Conservation (phyloP, 441 rosid species). For the Biscutella laevigata region DNA sequence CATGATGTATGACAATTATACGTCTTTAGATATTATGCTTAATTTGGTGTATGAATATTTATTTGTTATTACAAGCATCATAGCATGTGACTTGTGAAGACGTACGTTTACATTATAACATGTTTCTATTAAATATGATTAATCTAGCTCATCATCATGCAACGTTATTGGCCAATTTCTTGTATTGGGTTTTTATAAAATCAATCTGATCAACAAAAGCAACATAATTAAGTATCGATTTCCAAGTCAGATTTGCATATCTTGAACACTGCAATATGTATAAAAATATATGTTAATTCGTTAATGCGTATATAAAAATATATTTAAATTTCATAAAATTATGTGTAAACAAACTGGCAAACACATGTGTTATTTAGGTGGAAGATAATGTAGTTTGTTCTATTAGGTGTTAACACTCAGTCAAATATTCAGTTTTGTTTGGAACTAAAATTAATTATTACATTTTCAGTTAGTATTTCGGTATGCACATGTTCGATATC, state of each 20-base stretch:
- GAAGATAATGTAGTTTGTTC: conserved; percentile 25
- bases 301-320: not conserved
- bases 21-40: conserved; percentile 17
- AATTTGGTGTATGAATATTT: conserved; percentile 24
- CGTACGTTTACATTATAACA: conserved; percentile 24
- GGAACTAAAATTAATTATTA: not conserved
- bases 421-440: conserved; percentile 17
- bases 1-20: conserved; percentile 19
- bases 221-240: too few species aligned
- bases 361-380: conserved; percentile 25
- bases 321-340: not conserved
- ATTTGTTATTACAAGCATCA: conserved; percentile 11
- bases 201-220: too few species aligned
- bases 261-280: too few species aligned
- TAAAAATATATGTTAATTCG: not conserved
- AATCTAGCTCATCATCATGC: conserved; percentile 22
- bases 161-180: conserved; percentile 16
- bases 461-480: conserved; percentile 3
- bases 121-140: conserved; percentile 15
- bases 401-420: too few species aligned
- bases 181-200: too few species aligned
- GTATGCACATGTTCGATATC: conserved; percentile 22
- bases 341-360: conserved; percentile 16
- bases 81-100: conserved; percentile 27
- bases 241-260: conserved; percentile 18